Evolutionary conservation across 2,329 filamentous ascomycete genomes (phyloP), one percentile per base, ranked within the genome.

Genomic region (Fusarium albosuccineum): DNA sequence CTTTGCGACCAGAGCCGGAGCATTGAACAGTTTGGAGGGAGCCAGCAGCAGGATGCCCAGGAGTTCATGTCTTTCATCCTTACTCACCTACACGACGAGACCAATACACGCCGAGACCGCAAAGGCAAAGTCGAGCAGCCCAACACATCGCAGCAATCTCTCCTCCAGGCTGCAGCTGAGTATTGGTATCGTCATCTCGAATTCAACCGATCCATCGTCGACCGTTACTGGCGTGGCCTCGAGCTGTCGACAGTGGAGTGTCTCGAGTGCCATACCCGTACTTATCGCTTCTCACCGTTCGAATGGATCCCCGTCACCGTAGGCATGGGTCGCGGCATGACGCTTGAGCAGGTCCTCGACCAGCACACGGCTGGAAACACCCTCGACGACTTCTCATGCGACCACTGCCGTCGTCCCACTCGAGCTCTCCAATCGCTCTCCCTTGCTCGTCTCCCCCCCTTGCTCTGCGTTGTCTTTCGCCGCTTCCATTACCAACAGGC

Each of bases 31-130:
- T 96, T 94, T 81, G 92, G 90, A 13, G 90, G 92, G 40, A 83
- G 85, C 26, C 82, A 88, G 50, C 95, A 98, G 75, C 96, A 98
- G 79, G 96, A 99, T 74, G 91, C 94, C 2, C 92, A 94, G 68
- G 96, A 98, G 73, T 97, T 97, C 70, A 89, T 95, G 68, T 89
- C 89, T 45, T 97, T 97, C 74, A 78, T 97, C 27, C 85, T 97
- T 37, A 89, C 92, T 54, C 90, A 91, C 68, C 83, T 98, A 11
- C 91, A 95, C 70, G 92, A 96, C 74, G 96, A 99, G 78, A 89
- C 97, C 6, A 97, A 97, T 75, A 76, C 76, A 27, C 77, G 77
- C 13, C 80, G 82, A n/a, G 82, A 89, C 61, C 82, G 62, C 17
- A 67, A 74, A 17, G 76, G 77, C 53, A 70, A 68, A 5, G 70